These are phyloP conservation scores for Leptomonas seymouri DNA, from an alignment of 208 protist genomes.

Conservation along the genomic window DNA sequence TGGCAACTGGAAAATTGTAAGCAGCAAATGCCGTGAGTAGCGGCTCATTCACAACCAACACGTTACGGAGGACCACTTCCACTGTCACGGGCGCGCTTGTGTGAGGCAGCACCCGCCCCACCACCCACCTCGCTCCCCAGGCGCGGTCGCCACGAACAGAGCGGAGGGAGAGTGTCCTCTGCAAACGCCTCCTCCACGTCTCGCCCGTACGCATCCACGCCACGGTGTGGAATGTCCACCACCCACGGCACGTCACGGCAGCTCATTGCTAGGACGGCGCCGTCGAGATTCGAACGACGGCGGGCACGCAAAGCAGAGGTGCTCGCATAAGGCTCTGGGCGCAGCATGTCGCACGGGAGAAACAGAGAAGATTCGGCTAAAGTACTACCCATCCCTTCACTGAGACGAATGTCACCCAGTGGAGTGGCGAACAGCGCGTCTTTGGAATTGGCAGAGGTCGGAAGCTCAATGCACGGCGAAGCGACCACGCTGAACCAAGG, in stretches of 20 bases:
- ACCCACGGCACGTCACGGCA: conserved; percentile 76
- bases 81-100: conserved; percentile 22
- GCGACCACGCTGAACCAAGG: conserved; percentile 45
- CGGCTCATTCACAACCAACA: too few relatives aligned
- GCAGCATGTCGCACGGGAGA: conserved; percentile 68
- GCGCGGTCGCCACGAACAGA: conserved; percentile 11
- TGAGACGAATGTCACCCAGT: background rate
- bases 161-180: background rate
- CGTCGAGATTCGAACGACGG: background rate
- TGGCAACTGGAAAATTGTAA: too few relatives aligned
- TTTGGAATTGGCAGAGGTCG: conserved; percentile 22
- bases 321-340: conserved; percentile 67
- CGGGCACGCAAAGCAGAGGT: conserved; percentile 36
- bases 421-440: conserved; percentile 29
- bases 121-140: background rate
- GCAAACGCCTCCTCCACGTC: conserved; percentile 39
- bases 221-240: conserved; percentile 72
- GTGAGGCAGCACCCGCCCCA: background rate
- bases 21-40: too few relatives aligned
- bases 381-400: background rate
- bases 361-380: conserved; percentile 1
- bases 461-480: conserved; percentile 33
- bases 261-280: conserved; percentile 9
- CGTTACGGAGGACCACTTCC: too few relatives aligned
- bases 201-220: conserved; percentile 51